Evolutionary conservation across 345 rosid species (phyloP).

Genomic region (Sonneratia caseolaris): DNA sequence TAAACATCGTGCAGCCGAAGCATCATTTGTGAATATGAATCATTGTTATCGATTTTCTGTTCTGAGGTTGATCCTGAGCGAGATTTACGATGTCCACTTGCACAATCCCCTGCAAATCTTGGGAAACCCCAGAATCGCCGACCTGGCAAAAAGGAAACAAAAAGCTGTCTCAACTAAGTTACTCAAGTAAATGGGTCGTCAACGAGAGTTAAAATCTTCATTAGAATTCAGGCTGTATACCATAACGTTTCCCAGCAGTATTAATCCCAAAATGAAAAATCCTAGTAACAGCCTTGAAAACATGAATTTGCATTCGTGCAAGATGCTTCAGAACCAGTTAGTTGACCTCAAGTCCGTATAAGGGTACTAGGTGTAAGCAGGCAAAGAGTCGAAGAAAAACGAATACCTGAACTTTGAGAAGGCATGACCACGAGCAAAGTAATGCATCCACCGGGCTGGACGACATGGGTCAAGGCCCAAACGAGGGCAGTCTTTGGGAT

Average conservation of each 20-base stretch:
- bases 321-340: not conserved
- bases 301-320: not conserved
- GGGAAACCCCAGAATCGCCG: constrained; percentile 88
- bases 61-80: constrained; percentile 54
- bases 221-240: not conserved
- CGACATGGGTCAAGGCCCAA: constrained; percentile 99
- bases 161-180: not conserved
- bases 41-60: constrained; percentile 67
- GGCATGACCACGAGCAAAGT: constrained; percentile 82
- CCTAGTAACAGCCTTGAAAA: not conserved
- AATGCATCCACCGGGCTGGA: constrained; percentile 90
- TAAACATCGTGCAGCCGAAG: constrained; percentile 97
- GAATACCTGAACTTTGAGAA: constrained; percentile 55
- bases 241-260: not conserved
- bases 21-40: constrained; percentile 95
- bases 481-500: constrained; percentile 83
- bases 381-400: not conserved
- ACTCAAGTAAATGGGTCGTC: not conserved
- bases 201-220: not conserved
- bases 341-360: not conserved
- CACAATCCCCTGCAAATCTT: constrained; percentile 83
- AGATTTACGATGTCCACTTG: constrained; percentile 68
- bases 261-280: too few species aligned
- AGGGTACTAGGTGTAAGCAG: not conserved
- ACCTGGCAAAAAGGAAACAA: constrained; percentile 29